Evolutionary conservation across 345 rosid species (phyloP), one percentile per base, ranked within the genome.

Genomic region (Aquilaria yunnanensis): DNA sequence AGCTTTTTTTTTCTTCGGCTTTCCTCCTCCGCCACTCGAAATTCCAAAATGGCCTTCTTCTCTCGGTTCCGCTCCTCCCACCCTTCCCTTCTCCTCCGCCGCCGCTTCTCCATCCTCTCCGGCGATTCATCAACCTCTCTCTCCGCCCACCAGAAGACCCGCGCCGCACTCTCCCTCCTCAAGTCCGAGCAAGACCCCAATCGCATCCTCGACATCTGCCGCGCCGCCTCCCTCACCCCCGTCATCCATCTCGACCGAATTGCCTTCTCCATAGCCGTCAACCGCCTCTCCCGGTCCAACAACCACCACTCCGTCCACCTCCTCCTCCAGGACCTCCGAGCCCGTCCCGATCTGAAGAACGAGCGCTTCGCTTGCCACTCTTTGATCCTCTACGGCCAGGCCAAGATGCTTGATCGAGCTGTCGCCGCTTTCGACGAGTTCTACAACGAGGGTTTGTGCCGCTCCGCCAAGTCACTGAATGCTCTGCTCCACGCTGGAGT

Each of bases 201-300:
- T 43, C 88, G 90, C 10, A 84, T 90, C 70, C 56, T 94, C n/a
- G 85, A 90, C 48, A 88, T 88, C 77, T 86, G 97, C 77, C 85
- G 85, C 56, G 85, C 85, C 33, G 97, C 96, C 57, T 70, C 81
- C 1, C 83, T 94, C 7, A 81, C 86, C 0, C 93, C 96, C 4
- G 82, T 74, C 4, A 53, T 47, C 60, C 84, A 73, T 71, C 71
- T 85, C 53, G 95, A 86, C 66, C 84, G 97, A 0, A 51, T 83
- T 48, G 77, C 81, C 56, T 86, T 90, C 70, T 86, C 99, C 64
- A 59, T 78, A 33, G 99, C 97, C 51, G 70, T 94, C 46, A 50
- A 75, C 32, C 83, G 75, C 57, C 89, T 86, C 23, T 56, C 85
- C 8, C 56, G 72, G 53, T 72, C 82, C 61, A 80, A 80, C 71